A percentile compares a stretch with the other conserved stretches of the same genome.
Evolutionary conservation across 768 basidiomycete genomes (phyloP).

Genomic region (Russula griseocarnosa): DNA sequence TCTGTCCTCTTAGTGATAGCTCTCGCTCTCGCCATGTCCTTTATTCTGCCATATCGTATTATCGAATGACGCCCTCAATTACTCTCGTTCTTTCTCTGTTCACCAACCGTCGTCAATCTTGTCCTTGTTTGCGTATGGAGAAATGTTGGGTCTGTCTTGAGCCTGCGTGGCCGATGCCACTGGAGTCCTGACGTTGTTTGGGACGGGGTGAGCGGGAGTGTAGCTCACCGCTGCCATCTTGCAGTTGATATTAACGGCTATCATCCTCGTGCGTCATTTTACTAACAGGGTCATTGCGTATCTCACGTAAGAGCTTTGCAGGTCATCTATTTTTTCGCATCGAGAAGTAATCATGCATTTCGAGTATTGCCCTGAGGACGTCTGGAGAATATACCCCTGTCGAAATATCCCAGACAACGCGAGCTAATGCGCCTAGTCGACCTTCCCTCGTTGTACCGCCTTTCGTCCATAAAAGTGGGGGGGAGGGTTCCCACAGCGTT

Average conservation of each 20-base stretch:
- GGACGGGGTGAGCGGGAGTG: constrained; percentile 42
- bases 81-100: constrained; percentile 43
- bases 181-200: constrained; percentile 68
- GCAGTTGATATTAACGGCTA: constrained; percentile 51
- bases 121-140: constrained; percentile 54
- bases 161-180: constrained; percentile 46
- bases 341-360: neutral
- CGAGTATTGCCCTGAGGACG: constrained; percentile 7
- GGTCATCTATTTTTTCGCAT: constrained; percentile 11
- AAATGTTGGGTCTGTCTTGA: constrained; percentile 39
- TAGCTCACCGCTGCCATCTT: constrained; percentile 55
- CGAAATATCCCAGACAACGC: neutral
- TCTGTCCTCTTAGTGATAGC: constrained; percentile 32
- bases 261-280: constrained; percentile 48
- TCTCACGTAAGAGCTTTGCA: constrained; percentile 5
- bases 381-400: neutral
- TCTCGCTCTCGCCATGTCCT: constrained; percentile 32
- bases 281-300: neutral
- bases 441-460: constrained; percentile 8
- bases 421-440: constrained; percentile 3
- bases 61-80: constrained; percentile 33
- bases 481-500: constrained; percentile 8
- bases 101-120: constrained; percentile 53
- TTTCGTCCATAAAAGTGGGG: constrained; percentile 1
- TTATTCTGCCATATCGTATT: constrained; percentile 37